Percentiles rank a stretch among this genome's conserved stretches.
Conservation (phyloP, 2,329 filamentous ascomycete genomes). For the Pseudogymnoascus sp. region DNA sequence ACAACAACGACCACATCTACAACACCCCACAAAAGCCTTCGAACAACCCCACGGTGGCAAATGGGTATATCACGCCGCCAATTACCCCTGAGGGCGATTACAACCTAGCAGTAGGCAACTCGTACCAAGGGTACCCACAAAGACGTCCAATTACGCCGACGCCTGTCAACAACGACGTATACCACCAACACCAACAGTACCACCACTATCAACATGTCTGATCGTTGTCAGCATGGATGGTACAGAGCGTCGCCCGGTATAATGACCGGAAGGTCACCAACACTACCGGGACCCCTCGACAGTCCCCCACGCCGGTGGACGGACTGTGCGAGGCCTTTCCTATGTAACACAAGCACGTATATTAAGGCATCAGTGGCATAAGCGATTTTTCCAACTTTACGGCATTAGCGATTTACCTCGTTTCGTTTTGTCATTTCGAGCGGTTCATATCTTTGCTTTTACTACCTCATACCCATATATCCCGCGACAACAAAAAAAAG, state of each 20-base stretch:
- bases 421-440: slow-evolving; percentile 27
- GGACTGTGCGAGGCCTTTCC: slow-evolving; percentile 15
- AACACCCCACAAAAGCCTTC: slow-evolving; percentile 74
- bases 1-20: slow-evolving; percentile 50
- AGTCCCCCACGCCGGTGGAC: slow-evolving; percentile 11
- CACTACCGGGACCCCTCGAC: slow-evolving; percentile 5
- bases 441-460: slow-evolving; percentile 14
- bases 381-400: slow-evolving; percentile 29
- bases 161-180: slow-evolving; percentile 40
- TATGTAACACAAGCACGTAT: slow-evolving; percentile 27
- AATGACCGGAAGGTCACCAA: not conserved
- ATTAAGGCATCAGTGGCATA: slow-evolving; percentile 13
- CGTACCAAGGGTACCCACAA: slow-evolving; percentile 22
- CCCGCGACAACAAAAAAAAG: not conserved
- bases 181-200: slow-evolving; percentile 36
- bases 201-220: slow-evolving; percentile 38
- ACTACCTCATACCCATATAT: slow-evolving; percentile 1
- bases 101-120: slow-evolving; percentile 31
- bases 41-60: slow-evolving; percentile 52
- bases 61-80: slow-evolving; percentile 76
- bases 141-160: slow-evolving; percentile 58
- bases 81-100: slow-evolving; percentile 69
- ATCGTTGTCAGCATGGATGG: slow-evolving; percentile 19
- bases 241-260: not conserved
- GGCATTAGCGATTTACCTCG: slow-evolving; percentile 41